Evolutionary conservation across 2,329 filamentous ascomycete species (phyloP), one percentile per base, ranked within the genome.

Genomic region (Monosporascus sp.): DNA sequence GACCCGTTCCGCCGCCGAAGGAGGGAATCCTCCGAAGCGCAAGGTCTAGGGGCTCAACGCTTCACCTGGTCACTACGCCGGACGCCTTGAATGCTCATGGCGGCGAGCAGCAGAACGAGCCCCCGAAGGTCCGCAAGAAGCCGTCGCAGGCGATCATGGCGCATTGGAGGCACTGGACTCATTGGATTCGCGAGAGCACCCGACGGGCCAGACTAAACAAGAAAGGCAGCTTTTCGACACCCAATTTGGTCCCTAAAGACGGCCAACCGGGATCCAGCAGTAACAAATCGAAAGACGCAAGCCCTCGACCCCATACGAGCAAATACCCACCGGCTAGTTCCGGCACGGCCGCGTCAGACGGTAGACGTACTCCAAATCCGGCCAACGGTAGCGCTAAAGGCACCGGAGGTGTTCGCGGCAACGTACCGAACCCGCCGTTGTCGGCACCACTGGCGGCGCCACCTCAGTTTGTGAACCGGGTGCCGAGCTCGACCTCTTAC

Each of bases 1-100:
- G 81, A 38, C 84, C 92, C 6, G 78, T 89, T 41, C 89, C 88
- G 9, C 93, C 93, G 43, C 91, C 93, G 2, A 97, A 97, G 68
- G 92, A 97, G 67, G 82, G 84, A 16, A 72, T 84, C 11, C 69
- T 87, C 52, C 77, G 84, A 60, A 85, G 84, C 58, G 84, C 88
- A 55, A 79, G 87, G 61, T 88, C 89, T 60, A 80, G 90, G 55
- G 88, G 89, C 44, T 96, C 91, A 60, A 94, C 91, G 58, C 79
- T 97, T 35, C 91, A 96, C 66, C 82, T 95, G 5, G 91, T 95
- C 40, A 88, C 89, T 9, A 85, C 83, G 0, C 76, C 77, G 7
- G 80, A 82, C 19, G 75, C 74, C 1, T 58, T 82, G 17, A 70
- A 69, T 20, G 59, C 69, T n/a, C 69, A 67, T 51, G 58, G 60